These are phyloP conservation scores for Saxophila tyrrhenica DNA, from an alignment of 495 filamentous ascomycete genomes.

Conservation along the genomic window DNA sequence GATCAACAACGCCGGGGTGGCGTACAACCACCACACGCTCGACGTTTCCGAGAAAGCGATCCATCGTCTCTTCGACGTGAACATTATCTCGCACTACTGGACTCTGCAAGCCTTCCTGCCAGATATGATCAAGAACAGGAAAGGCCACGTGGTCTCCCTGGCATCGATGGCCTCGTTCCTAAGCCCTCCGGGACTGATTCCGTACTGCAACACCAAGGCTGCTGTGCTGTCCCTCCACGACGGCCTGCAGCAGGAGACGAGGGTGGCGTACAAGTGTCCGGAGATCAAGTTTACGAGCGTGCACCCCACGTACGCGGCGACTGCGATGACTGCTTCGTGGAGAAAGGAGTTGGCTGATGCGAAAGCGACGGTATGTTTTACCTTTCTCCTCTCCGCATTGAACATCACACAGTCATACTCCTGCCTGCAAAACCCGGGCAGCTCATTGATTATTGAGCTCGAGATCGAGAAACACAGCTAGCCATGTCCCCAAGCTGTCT, in stretches of 20 bases:
- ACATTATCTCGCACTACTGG: slow-evolving; percentile 48
- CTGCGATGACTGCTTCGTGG: slow-evolving; percentile 16
- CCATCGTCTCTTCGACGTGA: slow-evolving; percentile 44
- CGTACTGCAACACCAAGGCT: slow-evolving; percentile 48
- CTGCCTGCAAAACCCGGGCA: no score
- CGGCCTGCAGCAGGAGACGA: slow-evolving; percentile 25
- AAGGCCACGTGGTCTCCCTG: slow-evolving; percentile 48
- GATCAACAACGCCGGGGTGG: slow-evolving; percentile 52
- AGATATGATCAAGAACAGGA: slow-evolving; percentile 46
- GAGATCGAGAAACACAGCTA: no score
- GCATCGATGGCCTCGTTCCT: slow-evolving; percentile 47
- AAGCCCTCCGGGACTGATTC: slow-evolving; percentile 37
- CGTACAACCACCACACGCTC: slow-evolving; percentile 37
- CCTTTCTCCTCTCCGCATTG: no score
- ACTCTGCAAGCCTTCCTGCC: slow-evolving; percentile 51
- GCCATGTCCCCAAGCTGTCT: no score
- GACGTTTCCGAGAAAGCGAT: slow-evolving; percentile 37
- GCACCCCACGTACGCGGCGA: slow-evolving; percentile 28
- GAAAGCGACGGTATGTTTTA: not conserved
- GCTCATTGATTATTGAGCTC: no score
- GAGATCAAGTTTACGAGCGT: slow-evolving; percentile 28
- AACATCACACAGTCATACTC: no score
- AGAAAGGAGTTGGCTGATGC: slow-evolving; percentile 11
- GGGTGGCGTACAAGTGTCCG: slow-evolving; percentile 25
- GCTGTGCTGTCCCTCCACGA: slow-evolving; percentile 46